Evolutionary conservation across 768 basidiomycete genomes (phyloP), one percentile per base, ranked within the genome.

Genomic region (Hydnum rufescens): DNA sequence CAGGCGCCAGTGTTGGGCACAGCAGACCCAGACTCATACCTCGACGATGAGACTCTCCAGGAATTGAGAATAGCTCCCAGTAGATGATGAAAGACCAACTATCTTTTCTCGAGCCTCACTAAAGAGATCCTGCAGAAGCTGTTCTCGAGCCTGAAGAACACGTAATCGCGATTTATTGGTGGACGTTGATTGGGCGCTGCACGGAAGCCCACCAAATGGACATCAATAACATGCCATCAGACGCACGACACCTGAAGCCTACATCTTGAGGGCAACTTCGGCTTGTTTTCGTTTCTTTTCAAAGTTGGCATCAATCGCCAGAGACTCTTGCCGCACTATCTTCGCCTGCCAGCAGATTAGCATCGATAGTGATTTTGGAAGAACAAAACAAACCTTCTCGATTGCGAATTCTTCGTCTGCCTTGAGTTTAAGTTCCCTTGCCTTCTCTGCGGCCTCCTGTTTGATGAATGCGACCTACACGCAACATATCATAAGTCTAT

Each of bases 371-470:
- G 49, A 30, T 32, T 18, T 80, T 19, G 5, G 30, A 47, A 8
- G 1, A 47, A 2, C 8, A 8, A 3, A 25, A 55, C 64, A 22
- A 50, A 68, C 92, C 76, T 99, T 99, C 66, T 99, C 95, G 58
- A 99, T 97, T 19, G 93, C 84, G 63, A 97, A 97, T 68, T 99
- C 93, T 65, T 97, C 92, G 57, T 99, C 90, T 0, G 95, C 93
- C 66, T 99, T 99, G 55, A 96, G 88, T 57, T 75, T 81, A 56
- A 99, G 90, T 68, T 99, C 95, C 4, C 95, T 73, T 1, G 89
- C 92, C 69, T 99, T 99, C 71, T 99, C 93, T 58, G 86, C 66
- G 3, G 93, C 93, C 67, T 99, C 95, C 63, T 97, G 95, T 68
- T 87, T 93, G 74, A 97, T 97, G 73, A 96, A 96, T 51, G 88